phyloP scores from a whole-genome alignment of 441 rosid species.

The Eutrema salsugineum region DNA sequence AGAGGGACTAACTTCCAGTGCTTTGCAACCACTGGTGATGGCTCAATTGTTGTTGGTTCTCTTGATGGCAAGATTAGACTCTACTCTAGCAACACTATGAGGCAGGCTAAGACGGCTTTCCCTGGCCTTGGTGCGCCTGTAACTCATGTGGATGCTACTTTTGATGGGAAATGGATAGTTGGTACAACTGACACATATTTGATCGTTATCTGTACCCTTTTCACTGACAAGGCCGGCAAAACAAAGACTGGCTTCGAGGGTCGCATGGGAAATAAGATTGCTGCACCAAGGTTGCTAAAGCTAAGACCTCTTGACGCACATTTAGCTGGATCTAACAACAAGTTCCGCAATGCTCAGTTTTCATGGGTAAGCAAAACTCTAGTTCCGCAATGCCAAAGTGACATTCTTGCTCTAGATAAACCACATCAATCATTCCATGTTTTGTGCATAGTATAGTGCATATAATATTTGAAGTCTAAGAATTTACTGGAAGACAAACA shows the following conservation, averaged over 20 bases:
- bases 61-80: conserved; percentile 91
- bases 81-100: conserved; percentile 79
- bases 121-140: conserved; percentile 97
- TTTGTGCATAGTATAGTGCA: not conserved
- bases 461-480: not conserved
- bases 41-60: conserved; percentile 92
- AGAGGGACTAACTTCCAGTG: conserved; percentile 96
- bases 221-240: conserved; percentile 78
- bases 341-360: conserved; percentile 88
- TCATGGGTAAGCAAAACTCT: conserved; percentile 70
- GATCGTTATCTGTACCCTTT: conserved; percentile 82
- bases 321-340: conserved; percentile 74
- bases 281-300: conserved; percentile 91
- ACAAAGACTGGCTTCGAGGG: conserved; percentile 86
- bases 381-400: not conserved
- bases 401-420: not conserved
- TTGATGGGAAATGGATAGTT: conserved; percentile 93
- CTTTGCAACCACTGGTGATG: conserved; percentile 94
- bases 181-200: conserved; percentile 91
- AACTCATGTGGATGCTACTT: conserved; percentile 93
- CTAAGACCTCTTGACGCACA: conserved; percentile 84
- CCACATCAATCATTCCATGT: not conserved
- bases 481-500: not conserved
- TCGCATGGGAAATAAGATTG: conserved; percentile 93
- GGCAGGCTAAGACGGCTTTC: conserved; percentile 95